phyloP scores from a whole-genome alignment of 768 basidiomycete species.

The Antrodiella citrinella region DNA sequence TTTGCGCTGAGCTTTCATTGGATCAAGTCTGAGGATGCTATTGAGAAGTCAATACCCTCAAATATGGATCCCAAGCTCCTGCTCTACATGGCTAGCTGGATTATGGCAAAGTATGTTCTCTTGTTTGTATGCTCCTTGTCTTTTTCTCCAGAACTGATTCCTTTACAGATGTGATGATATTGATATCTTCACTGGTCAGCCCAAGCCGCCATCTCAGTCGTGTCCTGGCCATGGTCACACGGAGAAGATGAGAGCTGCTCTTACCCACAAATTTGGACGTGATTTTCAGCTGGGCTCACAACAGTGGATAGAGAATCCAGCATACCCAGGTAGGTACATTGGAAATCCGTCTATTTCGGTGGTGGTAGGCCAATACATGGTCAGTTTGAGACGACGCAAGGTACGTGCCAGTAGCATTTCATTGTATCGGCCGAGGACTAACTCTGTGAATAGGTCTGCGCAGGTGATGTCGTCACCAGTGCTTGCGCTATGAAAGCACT shows the following conservation, averaged over 20 bases:
- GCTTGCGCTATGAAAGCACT: conserved; percentile 16
- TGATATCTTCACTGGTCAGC: conserved; percentile 12
- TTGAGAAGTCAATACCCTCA: background rate
- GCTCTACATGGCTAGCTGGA: conserved; percentile 11
- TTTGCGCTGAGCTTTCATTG: background rate
- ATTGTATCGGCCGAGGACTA: background rate
- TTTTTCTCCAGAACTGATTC: too few species aligned
- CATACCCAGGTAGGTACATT: conserved; percentile 1
- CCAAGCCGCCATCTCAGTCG: too few species aligned
- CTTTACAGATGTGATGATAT: conserved; percentile 13
- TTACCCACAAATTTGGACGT: conserved; percentile 15
- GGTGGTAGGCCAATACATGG: conserved; percentile 17
- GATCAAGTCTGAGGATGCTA: background rate
- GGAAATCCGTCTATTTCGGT: conserved; percentile 20
- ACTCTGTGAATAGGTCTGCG: conserved; percentile 8
- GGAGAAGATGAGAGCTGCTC: conserved; percentile 18
- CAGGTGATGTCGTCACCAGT: conserved; percentile 17
- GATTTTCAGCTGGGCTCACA: conserved; percentile 9
- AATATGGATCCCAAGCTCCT: conserved; percentile 8
- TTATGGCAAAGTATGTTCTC: conserved; percentile 12
- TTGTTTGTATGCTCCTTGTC: too few species aligned
- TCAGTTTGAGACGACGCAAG: conserved; percentile 17
- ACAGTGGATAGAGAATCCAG: conserved; percentile 10
- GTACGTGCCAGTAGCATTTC: conserved; percentile 3
- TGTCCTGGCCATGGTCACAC: too few species aligned